phyloP scores from a whole-genome alignment of 2,329 filamentous ascomycete genomes.

The Cryoendolithus antarcticus region DNA sequence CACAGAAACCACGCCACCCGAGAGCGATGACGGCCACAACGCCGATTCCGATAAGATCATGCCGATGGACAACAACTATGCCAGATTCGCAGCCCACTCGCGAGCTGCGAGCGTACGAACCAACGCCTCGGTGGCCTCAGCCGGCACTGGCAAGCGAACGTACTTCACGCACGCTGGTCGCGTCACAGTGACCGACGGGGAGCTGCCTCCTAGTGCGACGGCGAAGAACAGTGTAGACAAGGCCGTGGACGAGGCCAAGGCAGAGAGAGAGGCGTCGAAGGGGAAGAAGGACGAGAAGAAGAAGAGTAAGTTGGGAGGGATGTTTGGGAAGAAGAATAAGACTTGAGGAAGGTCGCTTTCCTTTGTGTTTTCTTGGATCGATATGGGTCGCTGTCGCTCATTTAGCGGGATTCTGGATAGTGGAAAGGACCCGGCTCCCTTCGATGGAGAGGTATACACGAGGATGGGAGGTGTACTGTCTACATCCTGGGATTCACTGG shows the following conservation, averaged over 20 bases:
- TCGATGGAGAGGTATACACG: too few relatives aligned
- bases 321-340: slow-evolving; percentile 14
- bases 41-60: slow-evolving; percentile 1
- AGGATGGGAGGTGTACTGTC: too few relatives aligned
- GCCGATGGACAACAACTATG: not conserved
- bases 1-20: slow-evolving; percentile 13
- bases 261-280: not conserved
- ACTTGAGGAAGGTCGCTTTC: not conserved
- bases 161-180: slow-evolving; percentile 19
- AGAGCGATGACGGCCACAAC: not conserved
- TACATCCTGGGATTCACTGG: too few relatives aligned
- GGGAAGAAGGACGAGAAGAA: slow-evolving; percentile 9
- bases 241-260: not conserved
- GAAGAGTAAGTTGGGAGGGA: slow-evolving; percentile 18
- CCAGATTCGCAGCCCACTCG: not conserved
- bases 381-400: too few relatives aligned
- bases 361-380: too few relatives aligned
- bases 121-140: slow-evolving; percentile 2
- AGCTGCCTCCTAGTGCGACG: not conserved
- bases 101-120: not conserved
- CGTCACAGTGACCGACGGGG: slow-evolving; percentile 10
- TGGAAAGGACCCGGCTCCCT: too few relatives aligned
- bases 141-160: slow-evolving; percentile 10
- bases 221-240: not conserved
- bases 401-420: too few relatives aligned